Evolutionary conservation across 2,329 filamentous ascomycete genomes (phyloP).

Genomic region (Aureobasidium zeae): DNA sequence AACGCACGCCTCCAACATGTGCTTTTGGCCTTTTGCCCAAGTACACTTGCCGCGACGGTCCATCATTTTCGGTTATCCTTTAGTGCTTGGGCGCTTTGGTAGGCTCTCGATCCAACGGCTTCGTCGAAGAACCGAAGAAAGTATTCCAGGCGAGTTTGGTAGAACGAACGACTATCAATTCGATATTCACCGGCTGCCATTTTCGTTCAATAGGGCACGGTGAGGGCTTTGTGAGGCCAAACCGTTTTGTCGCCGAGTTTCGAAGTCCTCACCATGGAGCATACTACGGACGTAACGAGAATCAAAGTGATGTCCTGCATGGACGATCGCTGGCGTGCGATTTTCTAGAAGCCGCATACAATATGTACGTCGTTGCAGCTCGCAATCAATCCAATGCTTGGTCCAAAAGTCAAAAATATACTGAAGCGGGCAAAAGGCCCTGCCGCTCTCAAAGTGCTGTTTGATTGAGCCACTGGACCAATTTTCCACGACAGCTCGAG

Average conservation of each 20-base stretch:
- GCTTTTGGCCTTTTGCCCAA: too few relatives aligned
- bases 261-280: slow-evolving; percentile 4
- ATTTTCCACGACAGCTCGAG: too few relatives aligned
- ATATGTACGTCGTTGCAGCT: too few relatives aligned
- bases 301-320: slow-evolving; percentile 8
- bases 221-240: neutral
- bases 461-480: too few relatives aligned
- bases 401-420: too few relatives aligned
- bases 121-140: neutral
- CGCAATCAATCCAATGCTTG: too few relatives aligned
- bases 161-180: slow-evolving; percentile 10
- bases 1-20: too few relatives aligned
- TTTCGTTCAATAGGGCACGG: neutral
- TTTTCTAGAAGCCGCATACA: slow-evolving; percentile 6
- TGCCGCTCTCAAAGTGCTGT: too few relatives aligned
- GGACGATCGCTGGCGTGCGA: neutral
- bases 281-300: neutral
- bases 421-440: too few relatives aligned
- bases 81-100: too few relatives aligned
- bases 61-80: too few relatives aligned
- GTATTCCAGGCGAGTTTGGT: neutral
- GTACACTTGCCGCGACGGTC: too few relatives aligned
- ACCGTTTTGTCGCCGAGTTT: neutral
- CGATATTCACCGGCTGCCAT: slow-evolving; percentile 6
- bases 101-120: neutral